Evolutionary conservation across 306 rosid species (phyloP), one percentile per base, ranked within the genome.

Genomic region (Leucaena leucocephala): DNA sequence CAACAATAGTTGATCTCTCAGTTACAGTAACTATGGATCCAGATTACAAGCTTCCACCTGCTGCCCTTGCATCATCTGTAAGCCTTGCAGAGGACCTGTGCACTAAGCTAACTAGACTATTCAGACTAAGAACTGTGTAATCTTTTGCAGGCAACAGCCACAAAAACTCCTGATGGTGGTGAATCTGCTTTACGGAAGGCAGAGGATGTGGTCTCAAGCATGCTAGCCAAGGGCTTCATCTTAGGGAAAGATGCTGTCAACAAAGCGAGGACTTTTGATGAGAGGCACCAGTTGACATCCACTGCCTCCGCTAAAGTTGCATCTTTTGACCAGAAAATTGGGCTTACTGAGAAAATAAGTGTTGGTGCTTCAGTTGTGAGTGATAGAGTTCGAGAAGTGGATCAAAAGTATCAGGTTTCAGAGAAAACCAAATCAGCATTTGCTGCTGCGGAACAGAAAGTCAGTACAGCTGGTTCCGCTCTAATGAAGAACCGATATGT

Each of bases 371-470:
- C 91, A 52, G 89, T 79, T 74, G 97, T 95, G 81, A 38, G 98
- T 45, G 98, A 77, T 76, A 95, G 91, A 82, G 97, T 95, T 64
- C 89, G 96, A 4, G 98, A 87, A 78, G 96, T 95, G 85, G 98
- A 95, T 78, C 97, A 95, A 85, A 95, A 92, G 76, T 90, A 90
- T 75, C 98, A 91, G 84, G 98, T 95, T 84, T 95, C 98, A 0
- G 98, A 92, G 79, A 95, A 95, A 84, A 95, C 98, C 68, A 95
- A 92, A 82, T 87, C 97, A 35, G 98, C 98, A 80, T 83, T 95
- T 80, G 91, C 98, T 8, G 98, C 83, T 72, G 98, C 98, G 10
- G 98, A 95, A 81, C 92, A 91, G 82, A 91, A 82, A 71, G 97
- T 92, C 58, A 91, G 94, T 63, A 87, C 27, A 19, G 97, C 98